Conservation (phyloP, 2,329 filamentous ascomycete genomes). For the Xylaria sp. region DNA sequence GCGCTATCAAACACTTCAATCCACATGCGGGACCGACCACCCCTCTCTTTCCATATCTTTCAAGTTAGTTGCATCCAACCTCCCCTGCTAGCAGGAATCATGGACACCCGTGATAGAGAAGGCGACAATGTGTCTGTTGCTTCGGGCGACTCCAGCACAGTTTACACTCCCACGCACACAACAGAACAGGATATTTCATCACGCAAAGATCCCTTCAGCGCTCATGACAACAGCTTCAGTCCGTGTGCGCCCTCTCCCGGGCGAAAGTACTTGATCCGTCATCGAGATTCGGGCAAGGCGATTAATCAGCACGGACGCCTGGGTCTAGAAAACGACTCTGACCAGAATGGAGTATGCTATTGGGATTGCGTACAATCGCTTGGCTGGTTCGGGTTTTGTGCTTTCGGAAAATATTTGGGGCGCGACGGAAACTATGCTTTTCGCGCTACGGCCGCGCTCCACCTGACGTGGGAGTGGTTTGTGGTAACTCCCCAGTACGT, state of each 20-base stretch:
- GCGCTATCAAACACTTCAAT: not conserved
- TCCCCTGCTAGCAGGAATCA: not conserved
- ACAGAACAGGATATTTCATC: not conserved
- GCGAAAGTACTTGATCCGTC: conserved; percentile 16
- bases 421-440: conserved; percentile 9
- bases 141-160: not conserved
- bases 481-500: not conserved
- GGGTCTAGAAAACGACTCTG: not conserved
- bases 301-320: not conserved
- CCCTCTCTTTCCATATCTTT: not conserved
- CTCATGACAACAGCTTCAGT: not conserved
- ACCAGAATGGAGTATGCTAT: not conserved
- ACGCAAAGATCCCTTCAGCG: no score
- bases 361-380: conserved; percentile 10
- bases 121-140: not conserved
- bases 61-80: not conserved
- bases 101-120: not conserved
- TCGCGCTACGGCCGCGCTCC: conserved; percentile 2
- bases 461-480: conserved; percentile 17
- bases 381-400: conserved; percentile 21
- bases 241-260: not conserved
- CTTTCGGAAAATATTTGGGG: not conserved
- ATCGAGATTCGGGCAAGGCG: not conserved
- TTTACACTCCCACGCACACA: conserved; percentile 13
- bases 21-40: not conserved